Evolutionary conservation across 768 basidiomycete genomes (phyloP), one percentile per base, ranked within the genome.

Genomic region (Neoboletus brunneissimus): DNA sequence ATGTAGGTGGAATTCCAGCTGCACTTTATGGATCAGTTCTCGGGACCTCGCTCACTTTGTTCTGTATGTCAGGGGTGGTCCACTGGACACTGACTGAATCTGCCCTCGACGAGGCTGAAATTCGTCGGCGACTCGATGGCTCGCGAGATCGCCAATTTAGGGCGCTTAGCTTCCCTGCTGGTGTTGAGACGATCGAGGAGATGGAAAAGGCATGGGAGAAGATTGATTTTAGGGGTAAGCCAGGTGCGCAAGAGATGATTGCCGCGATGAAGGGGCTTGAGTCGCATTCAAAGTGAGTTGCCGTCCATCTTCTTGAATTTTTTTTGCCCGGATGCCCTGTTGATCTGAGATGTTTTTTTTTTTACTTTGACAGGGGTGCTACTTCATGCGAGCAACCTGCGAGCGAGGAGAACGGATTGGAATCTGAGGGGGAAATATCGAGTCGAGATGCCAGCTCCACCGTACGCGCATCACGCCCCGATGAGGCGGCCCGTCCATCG

Each of bases 71-170:
- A 91, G 90, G 89, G 88, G 76, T 76, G 1, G 61, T 85, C 22
- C 77, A 81, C 13, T 93, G 86, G 77, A 74, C 76, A 37, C 72
- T 91, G 41, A 70, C 72, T 0, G 76, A 74, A 20, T 75, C 80
- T 8, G 66, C 57, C 9, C 62, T 69, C 13, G 66, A 66, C 4
- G 66, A 67, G 5, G 64, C 57, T 0, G 70, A 74, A 3, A 76
- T 85, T 7, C 78, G 74, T 1, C 23, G 54, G 10, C 66, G 70
- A 34, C 69, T 82, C 27, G 61, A 62, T 2, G 65, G 18, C 1
- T 69, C 75, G 10, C 71, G 69, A 53, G 70, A 67, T 3, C 76
- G 84, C 40, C 79, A 85, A 56, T 76, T 76, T 60, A 75, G 76
- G 11, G 75, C 75, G 7, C 75, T 76, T 49, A 72, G 64, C 32